Evolutionary conservation across 768 basidiomycete species (phyloP).

Genomic region (Amanita exitialis): DNA sequence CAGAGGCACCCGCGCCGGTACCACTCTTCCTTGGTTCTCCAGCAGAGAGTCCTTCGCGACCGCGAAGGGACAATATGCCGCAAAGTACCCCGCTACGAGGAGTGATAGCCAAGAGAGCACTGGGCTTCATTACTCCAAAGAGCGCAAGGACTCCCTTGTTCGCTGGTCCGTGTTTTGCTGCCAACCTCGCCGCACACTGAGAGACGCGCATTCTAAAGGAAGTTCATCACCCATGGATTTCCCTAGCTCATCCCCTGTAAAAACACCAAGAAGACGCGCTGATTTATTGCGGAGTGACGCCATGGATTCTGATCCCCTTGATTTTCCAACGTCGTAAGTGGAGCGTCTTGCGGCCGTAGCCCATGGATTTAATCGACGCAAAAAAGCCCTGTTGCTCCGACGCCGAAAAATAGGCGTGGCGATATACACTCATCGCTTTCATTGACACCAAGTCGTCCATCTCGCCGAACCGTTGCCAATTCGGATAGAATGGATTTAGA

Average conservation of each 20-base stretch:
- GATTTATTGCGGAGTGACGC: constrained; percentile 25
- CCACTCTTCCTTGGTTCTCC: constrained; percentile 47
- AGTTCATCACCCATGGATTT: constrained; percentile 58
- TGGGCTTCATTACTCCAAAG: constrained; percentile 48
- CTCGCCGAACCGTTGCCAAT: constrained; percentile 27
- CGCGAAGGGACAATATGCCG: constrained; percentile 23
- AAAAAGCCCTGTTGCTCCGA: constrained; percentile 45
- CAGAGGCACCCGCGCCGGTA: constrained; percentile 28
- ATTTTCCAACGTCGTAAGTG: constrained; percentile 54
- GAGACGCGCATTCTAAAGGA: constrained; percentile 24
- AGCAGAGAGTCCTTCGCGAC: constrained; percentile 38
- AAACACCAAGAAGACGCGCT: constrained; percentile 30
- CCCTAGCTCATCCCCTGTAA: constrained; percentile 53
- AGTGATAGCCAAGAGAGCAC: constrained; percentile 38
- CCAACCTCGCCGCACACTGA: background rate
- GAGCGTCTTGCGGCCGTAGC: background rate
- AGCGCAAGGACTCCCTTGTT: constrained; percentile 35
- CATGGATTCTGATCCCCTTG: constrained; percentile 54
- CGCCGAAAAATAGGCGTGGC: constrained; percentile 70
- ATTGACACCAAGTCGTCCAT: constrained; percentile 39
- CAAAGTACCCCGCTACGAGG: constrained; percentile 38
- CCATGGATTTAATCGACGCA: background rate
- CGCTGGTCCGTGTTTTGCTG: constrained; percentile 26
- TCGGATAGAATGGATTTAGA: background rate
- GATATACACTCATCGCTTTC: constrained; percentile 83